Evolutionary conservation across 352 stramenopile genomes (phyloP).

Genomic region (Phytophthora idaei): DNA sequence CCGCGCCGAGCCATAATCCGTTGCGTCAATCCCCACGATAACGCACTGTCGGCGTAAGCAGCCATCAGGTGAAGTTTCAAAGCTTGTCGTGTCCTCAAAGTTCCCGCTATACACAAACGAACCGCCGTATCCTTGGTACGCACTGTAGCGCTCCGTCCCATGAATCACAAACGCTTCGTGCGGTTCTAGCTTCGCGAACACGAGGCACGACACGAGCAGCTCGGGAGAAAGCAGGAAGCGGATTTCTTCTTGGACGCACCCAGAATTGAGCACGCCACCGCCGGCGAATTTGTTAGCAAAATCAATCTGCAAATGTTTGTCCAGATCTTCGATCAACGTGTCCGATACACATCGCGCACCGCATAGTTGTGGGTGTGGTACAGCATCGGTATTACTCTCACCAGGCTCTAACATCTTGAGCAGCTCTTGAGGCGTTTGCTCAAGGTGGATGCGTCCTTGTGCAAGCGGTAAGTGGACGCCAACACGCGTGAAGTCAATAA

Average conservation of each 20-base stretch:
- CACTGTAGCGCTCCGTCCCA: slow-evolving; percentile 63
- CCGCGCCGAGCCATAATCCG: slow-evolving; percentile 51
- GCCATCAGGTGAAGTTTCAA: slow-evolving; percentile 9
- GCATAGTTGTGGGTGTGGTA: slow-evolving; percentile 16
- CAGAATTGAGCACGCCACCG: slow-evolving; percentile 71
- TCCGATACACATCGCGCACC: slow-evolving; percentile 39
- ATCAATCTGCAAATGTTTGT: slow-evolving; percentile 73
- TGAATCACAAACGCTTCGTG: slow-evolving; percentile 78
- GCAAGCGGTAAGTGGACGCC: slow-evolving; percentile 31
- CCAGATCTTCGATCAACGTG: slow-evolving; percentile 67
- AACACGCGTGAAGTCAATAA: slow-evolving; percentile 69
- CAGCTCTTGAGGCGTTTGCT: slow-evolving; percentile 27
- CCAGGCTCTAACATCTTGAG: slow-evolving; percentile 17
- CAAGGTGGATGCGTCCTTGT: not conserved
- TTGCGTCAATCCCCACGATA: slow-evolving; percentile 77
- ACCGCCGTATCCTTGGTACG: slow-evolving; percentile 64
- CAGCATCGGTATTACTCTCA: not conserved
- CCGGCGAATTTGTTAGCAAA: slow-evolving; percentile 86
- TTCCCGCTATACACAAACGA: slow-evolving; percentile 58
- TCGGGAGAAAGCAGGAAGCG: slow-evolving; percentile 80
- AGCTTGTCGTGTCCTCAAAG: slow-evolving; percentile 44
- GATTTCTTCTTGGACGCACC: slow-evolving; percentile 87
- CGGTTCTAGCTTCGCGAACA: slow-evolving; percentile 65
- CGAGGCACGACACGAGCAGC: slow-evolving; percentile 64
- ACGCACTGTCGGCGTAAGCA: slow-evolving; percentile 52